A percentile compares a stretch with the other conserved stretches of the same genome.
phyloP scores from a whole-genome alignment of 257 asterid species.

The Verbascum thapsus region DNA sequence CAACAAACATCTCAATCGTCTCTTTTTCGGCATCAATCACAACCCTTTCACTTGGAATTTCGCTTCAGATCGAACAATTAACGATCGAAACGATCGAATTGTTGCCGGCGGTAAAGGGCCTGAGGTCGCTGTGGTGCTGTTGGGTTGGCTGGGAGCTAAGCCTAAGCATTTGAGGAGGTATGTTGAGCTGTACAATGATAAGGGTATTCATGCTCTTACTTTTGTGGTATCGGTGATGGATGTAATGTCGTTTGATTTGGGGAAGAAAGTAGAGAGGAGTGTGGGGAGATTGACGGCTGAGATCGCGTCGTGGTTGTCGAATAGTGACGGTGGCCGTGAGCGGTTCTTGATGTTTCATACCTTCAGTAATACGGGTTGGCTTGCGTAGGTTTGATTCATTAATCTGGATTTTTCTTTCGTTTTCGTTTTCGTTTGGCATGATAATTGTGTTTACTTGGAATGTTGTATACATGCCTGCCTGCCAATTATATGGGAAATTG shows the following conservation, averaged over 20 bases:
- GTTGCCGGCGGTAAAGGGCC: slow-evolving; percentile 37
- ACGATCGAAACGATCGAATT: slow-evolving; percentile 16
- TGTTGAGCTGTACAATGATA: slow-evolving; percentile 59
- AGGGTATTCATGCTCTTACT: slow-evolving; percentile 68
- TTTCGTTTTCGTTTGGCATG: neutral
- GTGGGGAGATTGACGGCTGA: slow-evolving; percentile 48
- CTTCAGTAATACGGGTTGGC: slow-evolving; percentile 97
- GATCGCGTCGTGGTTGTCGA: slow-evolving; percentile 63
- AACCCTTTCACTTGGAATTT: slow-evolving; percentile 47
- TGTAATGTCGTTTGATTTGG: slow-evolving; percentile 73
- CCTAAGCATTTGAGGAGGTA: slow-evolving; percentile 75
- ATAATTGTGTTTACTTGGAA: neutral
- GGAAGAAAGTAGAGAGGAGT: slow-evolving; percentile 65
- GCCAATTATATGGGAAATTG: too few species aligned
- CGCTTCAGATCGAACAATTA: slow-evolving; percentile 22
- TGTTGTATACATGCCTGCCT: neutral
- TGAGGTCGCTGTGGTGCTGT: slow-evolving; percentile 69
- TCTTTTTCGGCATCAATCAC: slow-evolving; percentile 36
- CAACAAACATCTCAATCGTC: slow-evolving; percentile 33
- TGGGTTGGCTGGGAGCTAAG: slow-evolving; percentile 91
- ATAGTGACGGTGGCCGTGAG: slow-evolving; percentile 49
- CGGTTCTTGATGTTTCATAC: slow-evolving; percentile 76
- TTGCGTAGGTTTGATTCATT: slow-evolving; percentile 69
- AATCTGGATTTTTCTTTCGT: slow-evolving; percentile 1
- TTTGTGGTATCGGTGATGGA: slow-evolving; percentile 77